Evolutionary conservation across 2,329 filamentous ascomycete species (phyloP).

Genomic region (Septoria linicola): DNA sequence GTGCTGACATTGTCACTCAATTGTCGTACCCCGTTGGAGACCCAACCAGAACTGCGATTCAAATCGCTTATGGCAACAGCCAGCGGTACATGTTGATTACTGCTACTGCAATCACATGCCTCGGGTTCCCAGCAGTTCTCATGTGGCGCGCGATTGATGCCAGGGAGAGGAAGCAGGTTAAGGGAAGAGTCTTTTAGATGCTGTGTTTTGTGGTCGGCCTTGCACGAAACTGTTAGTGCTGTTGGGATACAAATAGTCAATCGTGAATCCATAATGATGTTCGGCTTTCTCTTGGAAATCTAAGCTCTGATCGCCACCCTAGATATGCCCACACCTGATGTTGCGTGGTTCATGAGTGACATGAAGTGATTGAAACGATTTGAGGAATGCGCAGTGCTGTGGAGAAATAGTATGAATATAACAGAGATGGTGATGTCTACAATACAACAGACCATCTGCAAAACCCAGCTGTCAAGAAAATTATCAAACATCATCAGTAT

Average conservation of each 20-base stretch:
- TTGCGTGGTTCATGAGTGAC: too few relatives aligned
- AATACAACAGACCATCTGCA: too few relatives aligned
- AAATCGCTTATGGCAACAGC: conserved; percentile 15
- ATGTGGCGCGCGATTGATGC: conserved; percentile 17
- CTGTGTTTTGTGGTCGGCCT: not conserved
- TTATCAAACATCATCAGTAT: too few relatives aligned
- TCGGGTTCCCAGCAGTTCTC: conserved; percentile 20
- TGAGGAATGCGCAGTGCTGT: too few relatives aligned
- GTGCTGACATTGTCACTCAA: conserved; percentile 11
- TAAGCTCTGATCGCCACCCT: too few relatives aligned
- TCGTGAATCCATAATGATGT: too few relatives aligned
- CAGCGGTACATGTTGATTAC: conserved; percentile 19
- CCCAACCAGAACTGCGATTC: conserved; percentile 16
- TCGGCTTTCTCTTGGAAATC: too few relatives aligned
- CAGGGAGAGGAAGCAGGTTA: conserved; percentile 21
- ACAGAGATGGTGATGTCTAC: too few relatives aligned
- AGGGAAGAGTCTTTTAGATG: conserved; percentile 19
- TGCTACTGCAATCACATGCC: conserved; percentile 15
- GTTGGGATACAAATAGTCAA: not conserved
- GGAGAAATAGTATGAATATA: too few relatives aligned
- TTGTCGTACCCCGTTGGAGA: conserved; percentile 15
- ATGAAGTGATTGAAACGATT: too few relatives aligned
- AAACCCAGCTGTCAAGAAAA: too few relatives aligned
- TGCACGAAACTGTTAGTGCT: not conserved
- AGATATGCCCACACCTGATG: too few relatives aligned